Base-by-base conservation (phyloP, 305 asterid species). In the Fraxinus sp. region DNA sequence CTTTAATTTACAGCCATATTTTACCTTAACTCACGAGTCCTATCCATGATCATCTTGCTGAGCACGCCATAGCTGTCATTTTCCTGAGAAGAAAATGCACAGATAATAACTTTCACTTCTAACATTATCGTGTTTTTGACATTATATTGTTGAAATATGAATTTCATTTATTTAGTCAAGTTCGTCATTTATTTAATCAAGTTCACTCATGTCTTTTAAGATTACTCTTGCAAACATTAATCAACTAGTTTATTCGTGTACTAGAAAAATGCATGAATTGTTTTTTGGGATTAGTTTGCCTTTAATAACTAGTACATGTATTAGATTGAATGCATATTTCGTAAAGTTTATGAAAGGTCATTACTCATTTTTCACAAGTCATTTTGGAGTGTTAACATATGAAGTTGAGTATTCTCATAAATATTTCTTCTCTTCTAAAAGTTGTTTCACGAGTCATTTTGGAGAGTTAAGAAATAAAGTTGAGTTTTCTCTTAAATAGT, bases 21-120 rank as follows among this genome's bases (percentile, higher is more conserved):
- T 64, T 86, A 94, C 98, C 92, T 92, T 64, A 94, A 86, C 87
- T 93, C 92, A 7, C 70, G 76, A 77, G 88, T 84, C 87, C 80
- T 85, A 83, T 86, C 92, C 35, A 13, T 1, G 57, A 89, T 73
- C 46, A 92, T 91, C 92, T 82, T 90, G 73, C 83, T 80, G 43
- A 90, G 86, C 72, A 68, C 83, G 57, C 83, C 90, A 79, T 85
- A 77, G 85, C 75, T 83, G 24, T 81, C 80, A 79, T 82, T 82
- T 86, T 86, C 91, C 7, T 77, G 35, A 86, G 79, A 78, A 33
- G 52, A 55, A 16, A 55, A 55, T 55, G 43, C 43, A 37, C 7
- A 37, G 10, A 37, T 57, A 14, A 49, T 49, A 14, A 49, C 1
- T 49, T 3, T 46, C n/a, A 49, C 7, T 49, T 49, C 18, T 46